These are phyloP conservation scores for Pythium dissotocum DNA, from an alignment of 352 stramenopile genomes.

Conservation along the genomic window DNA sequence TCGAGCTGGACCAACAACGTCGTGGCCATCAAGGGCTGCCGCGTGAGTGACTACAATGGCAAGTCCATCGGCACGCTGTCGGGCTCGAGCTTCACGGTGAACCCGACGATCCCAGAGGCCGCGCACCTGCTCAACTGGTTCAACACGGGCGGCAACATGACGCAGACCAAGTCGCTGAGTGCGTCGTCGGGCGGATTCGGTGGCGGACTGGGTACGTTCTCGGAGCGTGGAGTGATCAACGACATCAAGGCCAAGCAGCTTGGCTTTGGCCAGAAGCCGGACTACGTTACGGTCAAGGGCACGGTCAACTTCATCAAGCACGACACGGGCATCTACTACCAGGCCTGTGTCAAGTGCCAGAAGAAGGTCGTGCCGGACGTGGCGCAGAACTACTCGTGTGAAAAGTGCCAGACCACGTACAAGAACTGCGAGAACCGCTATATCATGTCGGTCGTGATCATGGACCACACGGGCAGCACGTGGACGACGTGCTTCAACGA, in stretches of 20 bases:
- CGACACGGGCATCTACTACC: constrained; percentile 87
- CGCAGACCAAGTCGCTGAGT: constrained; percentile 80
- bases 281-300: constrained; percentile 96
- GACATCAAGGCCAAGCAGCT: constrained; percentile 96
- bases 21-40: constrained; percentile 94
- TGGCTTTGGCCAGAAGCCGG: constrained; percentile 94
- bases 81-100: constrained; percentile 80
- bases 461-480: constrained; percentile 92
- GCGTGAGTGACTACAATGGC: constrained; percentile 94
- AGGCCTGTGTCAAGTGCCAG: constrained; percentile 88
- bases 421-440: constrained; percentile 94
- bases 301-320: constrained; percentile 98
- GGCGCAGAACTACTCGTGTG: constrained; percentile 94
- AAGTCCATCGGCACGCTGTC: constrained; percentile 87
- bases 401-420: constrained; percentile 96
- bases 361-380: constrained; percentile 93
- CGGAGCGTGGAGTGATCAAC: constrained; percentile 86
- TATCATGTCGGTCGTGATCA: constrained; percentile 93
- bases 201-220: constrained; percentile 77
- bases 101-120: constrained; percentile 87
- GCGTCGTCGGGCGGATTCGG: constrained; percentile 72
- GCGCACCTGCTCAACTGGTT: constrained; percentile 86
- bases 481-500: constrained; percentile 98
- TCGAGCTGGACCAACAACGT: constrained; percentile 90
- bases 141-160: constrained; percentile 64